These are phyloP conservation scores for Pisolithus marmoratus DNA, from an alignment of 768 basidiomycete genomes.

Conservation along the genomic window DNA sequence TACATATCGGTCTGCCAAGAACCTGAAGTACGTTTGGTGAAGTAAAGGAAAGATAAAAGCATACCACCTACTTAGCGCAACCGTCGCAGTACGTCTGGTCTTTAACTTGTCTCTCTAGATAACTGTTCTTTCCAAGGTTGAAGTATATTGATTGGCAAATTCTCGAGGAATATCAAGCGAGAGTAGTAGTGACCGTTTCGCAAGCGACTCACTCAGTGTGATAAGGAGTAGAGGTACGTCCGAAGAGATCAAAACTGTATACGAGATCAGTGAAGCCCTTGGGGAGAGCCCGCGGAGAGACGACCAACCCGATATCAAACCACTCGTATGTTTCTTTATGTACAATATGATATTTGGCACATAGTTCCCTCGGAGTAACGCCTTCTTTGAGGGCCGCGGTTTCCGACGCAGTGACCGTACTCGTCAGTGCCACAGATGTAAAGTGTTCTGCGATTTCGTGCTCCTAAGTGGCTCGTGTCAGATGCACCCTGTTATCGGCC, in stretches of 20 bases:
- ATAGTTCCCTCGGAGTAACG: constrained; percentile 70
- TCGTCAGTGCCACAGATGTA: constrained; percentile 99
- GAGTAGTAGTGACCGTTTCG: not conserved
- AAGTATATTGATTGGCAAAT: constrained; percentile 88
- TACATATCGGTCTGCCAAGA: constrained; percentile 94
- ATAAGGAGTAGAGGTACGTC: constrained; percentile 83
- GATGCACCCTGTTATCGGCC: not conserved
- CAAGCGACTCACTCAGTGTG: constrained; percentile 71
- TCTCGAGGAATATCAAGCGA: constrained; percentile 33
- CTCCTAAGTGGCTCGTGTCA: constrained; percentile 29
- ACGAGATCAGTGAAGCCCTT: constrained; percentile 2
- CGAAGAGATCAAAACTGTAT: constrained; percentile 88
- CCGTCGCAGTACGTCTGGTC: constrained; percentile 95
- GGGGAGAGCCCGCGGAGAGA: not conserved
- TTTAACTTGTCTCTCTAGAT: constrained; percentile 76
- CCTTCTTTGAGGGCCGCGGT: constrained; percentile 92
- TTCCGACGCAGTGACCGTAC: constrained; percentile 99
- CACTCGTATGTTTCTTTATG: constrained; percentile 94
- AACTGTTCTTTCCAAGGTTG: constrained; percentile 72
- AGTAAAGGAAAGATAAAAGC: not conserved
- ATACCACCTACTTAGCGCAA: constrained; percentile 61
- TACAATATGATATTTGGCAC: constrained; percentile 85
- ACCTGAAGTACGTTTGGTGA: constrained; percentile 40
- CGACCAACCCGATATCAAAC: constrained; percentile 86
- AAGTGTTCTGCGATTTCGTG: constrained; percentile 82